Base-by-base conservation (phyloP, 2,329 filamentous ascomycete genomes). In the Didymella sp. region DNA sequence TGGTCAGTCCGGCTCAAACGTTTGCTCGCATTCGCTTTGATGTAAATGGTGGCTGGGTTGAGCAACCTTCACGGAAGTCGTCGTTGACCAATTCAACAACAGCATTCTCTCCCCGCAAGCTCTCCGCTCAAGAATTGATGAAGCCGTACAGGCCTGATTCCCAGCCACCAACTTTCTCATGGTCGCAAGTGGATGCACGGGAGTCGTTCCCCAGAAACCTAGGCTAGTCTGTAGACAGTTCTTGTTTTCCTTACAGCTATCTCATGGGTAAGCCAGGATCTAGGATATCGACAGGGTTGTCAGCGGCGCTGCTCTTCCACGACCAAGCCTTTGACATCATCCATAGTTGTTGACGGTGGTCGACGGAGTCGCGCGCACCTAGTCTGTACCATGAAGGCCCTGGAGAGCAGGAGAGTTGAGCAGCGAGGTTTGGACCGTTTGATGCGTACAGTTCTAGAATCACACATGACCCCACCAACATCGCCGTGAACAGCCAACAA, bases 261-360 rank as follows among this genome's bases (percentile, higher is more conserved):
- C 24, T 31, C 11, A 9, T 35, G 28, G 30, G 38, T 52, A 47
- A 57, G 37, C 48, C 41, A 40, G 19, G n/a, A 19, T 22, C 31
- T 27, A 4, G 6, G 27, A 25, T 28, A 31, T 52, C 30, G 48
- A 48, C 54, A 57, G 43, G 54, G 48, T 48, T 52, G 30, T 17
- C 3, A 30, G 44, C 37, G 35, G 13, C 42, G 48, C 47, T 56
- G 43, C 30, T 48, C 37, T 38, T 43, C 24, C 37, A 19, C 37
- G 22, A 25, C 28, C 54, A 45, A 48, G 54, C 54, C 42, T 30
- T 52, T 57, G 54, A 57, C 54, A 57, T 57, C 48, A 57, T 52
- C 40, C 25, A 4, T 33, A 13, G 19, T 9, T 30, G 45, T 25
- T 25, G 38, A n/a, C 13, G 22, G 21, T n/a, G 38, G 21, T 25